phyloP scores from a whole-genome alignment of 2,329 filamentous ascomycete species.

The Diaporthe sp. region DNA sequence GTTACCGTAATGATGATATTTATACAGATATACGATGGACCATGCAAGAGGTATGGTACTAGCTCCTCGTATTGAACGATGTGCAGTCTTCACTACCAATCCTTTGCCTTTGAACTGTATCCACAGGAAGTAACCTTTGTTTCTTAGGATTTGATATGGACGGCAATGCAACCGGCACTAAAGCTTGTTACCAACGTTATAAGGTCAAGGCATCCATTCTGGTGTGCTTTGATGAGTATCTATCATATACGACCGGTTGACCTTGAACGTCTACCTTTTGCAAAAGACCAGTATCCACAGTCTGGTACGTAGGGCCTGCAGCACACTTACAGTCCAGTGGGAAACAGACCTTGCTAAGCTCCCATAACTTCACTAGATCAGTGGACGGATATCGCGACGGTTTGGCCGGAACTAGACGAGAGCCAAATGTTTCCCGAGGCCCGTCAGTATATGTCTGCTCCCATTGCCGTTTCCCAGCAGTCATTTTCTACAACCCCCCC shows the following conservation, averaged over 20 bases:
- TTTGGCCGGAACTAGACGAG: conserved; percentile 1
- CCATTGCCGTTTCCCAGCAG: too few relatives aligned
- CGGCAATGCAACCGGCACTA: background rate
- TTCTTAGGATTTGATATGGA: background rate
- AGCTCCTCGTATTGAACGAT: background rate
- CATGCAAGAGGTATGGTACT: background rate
- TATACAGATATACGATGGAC: background rate
- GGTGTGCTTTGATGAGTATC: background rate
- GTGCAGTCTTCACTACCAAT: background rate
- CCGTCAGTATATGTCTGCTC: background rate
- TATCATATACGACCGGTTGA: background rate
- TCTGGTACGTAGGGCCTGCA: background rate
- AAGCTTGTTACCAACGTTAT: background rate
- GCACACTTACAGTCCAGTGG: background rate
- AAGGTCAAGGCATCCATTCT: background rate
- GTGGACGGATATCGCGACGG: background rate
- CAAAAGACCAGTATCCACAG: background rate
- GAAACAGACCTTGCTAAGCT: background rate
- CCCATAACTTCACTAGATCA: background rate
- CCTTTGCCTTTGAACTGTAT: background rate
- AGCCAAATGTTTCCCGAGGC: background rate
- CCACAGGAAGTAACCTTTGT: background rate
- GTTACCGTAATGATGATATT: background rate
- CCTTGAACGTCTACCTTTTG: background rate
- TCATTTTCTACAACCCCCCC: too few relatives aligned